Evolutionary conservation across 192 early-diverging fungal species (phyloP).

Genomic region (Diversispora eburnea): DNA sequence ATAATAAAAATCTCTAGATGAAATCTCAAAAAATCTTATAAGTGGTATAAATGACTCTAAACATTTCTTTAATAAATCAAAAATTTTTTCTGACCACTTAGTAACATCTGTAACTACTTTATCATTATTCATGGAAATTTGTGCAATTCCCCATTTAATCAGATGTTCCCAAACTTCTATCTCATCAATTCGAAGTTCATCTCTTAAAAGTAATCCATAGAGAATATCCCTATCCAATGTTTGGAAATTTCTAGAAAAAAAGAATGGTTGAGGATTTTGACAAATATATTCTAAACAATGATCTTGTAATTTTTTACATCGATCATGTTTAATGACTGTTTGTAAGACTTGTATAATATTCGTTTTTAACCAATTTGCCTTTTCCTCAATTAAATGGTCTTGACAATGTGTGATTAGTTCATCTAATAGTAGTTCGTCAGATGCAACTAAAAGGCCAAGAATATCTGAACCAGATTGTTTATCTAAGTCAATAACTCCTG

Average conservation of each 20-base stretch:
- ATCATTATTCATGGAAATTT: neutral
- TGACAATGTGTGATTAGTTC: constrained; percentile 13
- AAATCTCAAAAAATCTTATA: constrained; percentile 11
- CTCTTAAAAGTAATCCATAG: neutral
- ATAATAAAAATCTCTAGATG: neutral
- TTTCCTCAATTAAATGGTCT: constrained; percentile 13
- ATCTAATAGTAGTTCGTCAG: constrained; percentile 2
- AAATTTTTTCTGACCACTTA: constrained; percentile 10
- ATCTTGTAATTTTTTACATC: constrained; percentile 5
- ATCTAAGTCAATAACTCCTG: constrained; percentile 11
- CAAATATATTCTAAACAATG: constrained; percentile 10
- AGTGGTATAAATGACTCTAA: constrained; percentile 4
- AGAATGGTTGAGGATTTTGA: neutral
- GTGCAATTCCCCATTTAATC: constrained; percentile 21
- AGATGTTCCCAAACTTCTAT: constrained; percentile 8
- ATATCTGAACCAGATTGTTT: constrained; percentile 2
- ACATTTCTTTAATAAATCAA: neutral
- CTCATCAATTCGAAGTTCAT: constrained; percentile 15
- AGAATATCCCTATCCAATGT: neutral
- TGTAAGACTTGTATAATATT: constrained; percentile 6
- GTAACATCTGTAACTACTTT: neutral
- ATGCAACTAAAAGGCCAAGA: constrained; percentile 5
- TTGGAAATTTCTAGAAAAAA: constrained; percentile 6
- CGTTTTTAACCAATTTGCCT: neutral
- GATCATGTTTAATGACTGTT: neutral